Evolutionary conservation across 345 rosid genomes (phyloP).

Genomic region (Heritiera littoralis): DNA sequence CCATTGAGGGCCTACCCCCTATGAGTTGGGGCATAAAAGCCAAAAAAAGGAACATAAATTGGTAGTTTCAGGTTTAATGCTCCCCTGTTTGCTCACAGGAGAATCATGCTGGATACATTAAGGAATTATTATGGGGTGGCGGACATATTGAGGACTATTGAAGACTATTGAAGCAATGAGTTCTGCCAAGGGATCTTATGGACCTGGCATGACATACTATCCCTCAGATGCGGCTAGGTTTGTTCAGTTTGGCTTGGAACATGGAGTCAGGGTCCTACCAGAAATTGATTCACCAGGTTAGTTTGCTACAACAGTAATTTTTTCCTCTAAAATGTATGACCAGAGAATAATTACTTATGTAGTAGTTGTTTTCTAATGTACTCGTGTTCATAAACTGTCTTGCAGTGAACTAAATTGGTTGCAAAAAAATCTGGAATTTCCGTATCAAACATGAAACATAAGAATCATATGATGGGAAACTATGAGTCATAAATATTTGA

Average conservation of each 20-base stretch:
- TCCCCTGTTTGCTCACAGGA: constrained; percentile 72
- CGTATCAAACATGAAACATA: neutral
- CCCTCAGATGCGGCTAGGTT: constrained; percentile 53
- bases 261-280: constrained; percentile 78
- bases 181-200: constrained; percentile 78
- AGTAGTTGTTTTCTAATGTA: neutral
- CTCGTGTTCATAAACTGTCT: neutral
- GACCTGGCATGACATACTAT: constrained; percentile 57
- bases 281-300: constrained; percentile 91
- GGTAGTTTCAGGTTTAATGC: constrained; percentile 30
- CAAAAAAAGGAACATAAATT: too few relatives aligned
- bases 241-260: constrained; percentile 67
- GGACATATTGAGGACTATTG: constrained; percentile 39
- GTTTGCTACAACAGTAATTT: constrained; percentile 9
- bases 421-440: neutral
- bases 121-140: constrained; percentile 73
- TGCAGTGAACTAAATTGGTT: neutral
- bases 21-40: too few relatives aligned
- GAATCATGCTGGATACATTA: constrained; percentile 72
- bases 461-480: neutral
- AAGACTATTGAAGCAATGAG: constrained; percentile 73
- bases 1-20: too few relatives aligned
- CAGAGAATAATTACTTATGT: neutral
- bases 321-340: neutral
- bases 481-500: neutral